phyloP scores from a whole-genome alignment of 116 monocot species.

The Papilionanthe hybrid region DNA sequence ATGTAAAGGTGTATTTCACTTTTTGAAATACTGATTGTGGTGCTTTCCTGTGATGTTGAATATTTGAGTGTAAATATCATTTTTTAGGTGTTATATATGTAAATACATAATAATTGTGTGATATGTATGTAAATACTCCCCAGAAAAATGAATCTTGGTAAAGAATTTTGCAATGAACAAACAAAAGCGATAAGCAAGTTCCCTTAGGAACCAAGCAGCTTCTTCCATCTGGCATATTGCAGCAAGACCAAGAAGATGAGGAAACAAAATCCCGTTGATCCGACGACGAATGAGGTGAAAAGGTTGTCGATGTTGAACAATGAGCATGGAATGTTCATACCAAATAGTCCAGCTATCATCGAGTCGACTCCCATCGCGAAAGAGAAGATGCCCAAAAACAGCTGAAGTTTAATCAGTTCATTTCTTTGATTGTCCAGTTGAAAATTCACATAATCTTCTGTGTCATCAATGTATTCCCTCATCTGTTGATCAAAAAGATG shows the following conservation, averaged over 20 bases:
- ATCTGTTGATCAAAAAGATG: neutral
- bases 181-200: neutral
- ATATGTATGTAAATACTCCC: too few relatives aligned
- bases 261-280: slow-evolving; percentile 27
- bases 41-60: too few relatives aligned
- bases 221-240: slow-evolving; percentile 43
- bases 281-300: slow-evolving; percentile 29
- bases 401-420: slow-evolving; percentile 48
- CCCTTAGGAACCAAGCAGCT: slow-evolving; percentile 34
- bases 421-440: slow-evolving; percentile 50
- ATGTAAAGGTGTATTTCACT: too few relatives aligned
- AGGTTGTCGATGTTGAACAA: slow-evolving; percentile 11
- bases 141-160: neutral
- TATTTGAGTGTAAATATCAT: too few relatives aligned
- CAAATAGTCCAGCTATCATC: slow-evolving; percentile 27
- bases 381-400: slow-evolving; percentile 25
- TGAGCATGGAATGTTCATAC: slow-evolving; percentile 36
- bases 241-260: slow-evolving; percentile 32
- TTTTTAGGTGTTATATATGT: too few relatives aligned
- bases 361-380: slow-evolving; percentile 29
- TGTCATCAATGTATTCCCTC: slow-evolving; percentile 9
- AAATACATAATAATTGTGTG: too few relatives aligned
- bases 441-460: slow-evolving; percentile 42
- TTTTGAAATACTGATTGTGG: too few relatives aligned
- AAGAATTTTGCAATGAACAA: neutral